phyloP scores from a whole-genome alignment of 2,329 filamentous ascomycete species.

The Aureobasidium sp. region DNA sequence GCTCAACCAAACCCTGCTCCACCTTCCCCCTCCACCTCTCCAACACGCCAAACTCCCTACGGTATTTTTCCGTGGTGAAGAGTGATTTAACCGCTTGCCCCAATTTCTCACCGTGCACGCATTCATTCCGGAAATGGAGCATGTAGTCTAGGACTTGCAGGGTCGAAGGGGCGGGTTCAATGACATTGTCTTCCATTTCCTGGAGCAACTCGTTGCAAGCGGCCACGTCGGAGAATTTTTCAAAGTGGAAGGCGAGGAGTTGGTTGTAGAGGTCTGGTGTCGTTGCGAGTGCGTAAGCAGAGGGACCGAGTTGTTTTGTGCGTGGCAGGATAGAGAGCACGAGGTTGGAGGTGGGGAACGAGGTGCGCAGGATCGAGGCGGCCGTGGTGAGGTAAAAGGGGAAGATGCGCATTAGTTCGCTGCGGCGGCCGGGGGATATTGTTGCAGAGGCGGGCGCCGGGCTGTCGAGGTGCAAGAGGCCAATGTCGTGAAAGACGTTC shows the following conservation, averaged over 20 bases:
- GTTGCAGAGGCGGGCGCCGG: not conserved
- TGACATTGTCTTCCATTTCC: constrained; percentile 28
- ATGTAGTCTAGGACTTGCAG: constrained; percentile 33
- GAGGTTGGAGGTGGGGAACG: constrained; percentile 56
- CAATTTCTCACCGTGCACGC: constrained; percentile 21
- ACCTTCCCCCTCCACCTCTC: constrained; percentile 16
- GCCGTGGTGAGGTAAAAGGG: constrained; percentile 54
- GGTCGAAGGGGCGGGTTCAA: constrained; percentile 35
- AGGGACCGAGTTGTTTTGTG: constrained; percentile 60
- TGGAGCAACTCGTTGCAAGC: constrained; percentile 49
- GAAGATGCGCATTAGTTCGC: constrained; percentile 56
- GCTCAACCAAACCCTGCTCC: not conserved
- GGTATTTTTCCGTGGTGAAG: constrained; percentile 31
- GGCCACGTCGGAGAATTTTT: constrained; percentile 51
- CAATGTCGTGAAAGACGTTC: constrained; percentile 50
- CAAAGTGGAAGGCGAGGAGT: constrained; percentile 56
- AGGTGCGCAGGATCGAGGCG: constrained; percentile 49
- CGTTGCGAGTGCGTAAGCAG: constrained; percentile 64
- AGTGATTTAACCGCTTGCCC: constrained; percentile 22
- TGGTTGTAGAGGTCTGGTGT: constrained; percentile 64
- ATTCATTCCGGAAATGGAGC: constrained; percentile 22
- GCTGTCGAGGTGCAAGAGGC: constrained; percentile 17
- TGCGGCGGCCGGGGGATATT: not conserved
- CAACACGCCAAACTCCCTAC: constrained; percentile 25
- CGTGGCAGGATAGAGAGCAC: constrained; percentile 57